These are phyloP conservation scores for Phytopythium cucurbitacearum DNA, from an alignment of 352 stramenopile genomes.

Conservation along the genomic window DNA sequence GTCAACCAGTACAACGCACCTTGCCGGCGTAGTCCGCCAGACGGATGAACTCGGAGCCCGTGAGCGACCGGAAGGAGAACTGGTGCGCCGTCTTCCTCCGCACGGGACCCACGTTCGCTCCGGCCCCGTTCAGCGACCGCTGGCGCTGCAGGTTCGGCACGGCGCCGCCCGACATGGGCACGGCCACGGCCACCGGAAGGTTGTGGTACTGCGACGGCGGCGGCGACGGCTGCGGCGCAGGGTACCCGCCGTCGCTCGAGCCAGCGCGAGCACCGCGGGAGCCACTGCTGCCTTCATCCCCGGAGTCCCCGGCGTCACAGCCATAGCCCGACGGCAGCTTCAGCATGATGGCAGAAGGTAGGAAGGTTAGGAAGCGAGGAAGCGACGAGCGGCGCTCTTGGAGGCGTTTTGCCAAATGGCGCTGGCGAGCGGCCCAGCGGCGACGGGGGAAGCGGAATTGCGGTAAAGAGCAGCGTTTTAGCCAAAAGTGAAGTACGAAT, in stretches of 20 bases:
- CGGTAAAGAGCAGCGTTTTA: no score
- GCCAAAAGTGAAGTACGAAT: no score
- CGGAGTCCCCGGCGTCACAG: slow-evolving; percentile 23
- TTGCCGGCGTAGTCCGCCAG: slow-evolving; percentile 67
- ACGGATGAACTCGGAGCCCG: slow-evolving; percentile 50
- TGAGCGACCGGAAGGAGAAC: slow-evolving; percentile 72
- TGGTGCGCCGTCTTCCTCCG: slow-evolving; percentile 66
- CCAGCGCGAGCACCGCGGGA: background rate
- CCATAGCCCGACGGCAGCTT: slow-evolving; percentile 28
- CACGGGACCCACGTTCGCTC: background rate
- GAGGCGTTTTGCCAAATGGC: no score
- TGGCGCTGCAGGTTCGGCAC: slow-evolving; percentile 23
- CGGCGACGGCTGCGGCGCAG: slow-evolving; percentile 8
- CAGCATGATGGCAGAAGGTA: slow-evolving; percentile 21
- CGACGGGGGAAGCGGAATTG: no score
- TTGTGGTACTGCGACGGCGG: slow-evolving; percentile 46
- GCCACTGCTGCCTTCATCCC: slow-evolving; percentile 8
- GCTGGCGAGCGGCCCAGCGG: no score
- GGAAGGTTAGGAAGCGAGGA: no score
- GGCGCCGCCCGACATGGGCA: slow-evolving; percentile 22
- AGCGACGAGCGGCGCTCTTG: no score
- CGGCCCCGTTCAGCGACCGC: slow-evolving; percentile 13
- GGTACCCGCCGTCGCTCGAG: slow-evolving; percentile 10
- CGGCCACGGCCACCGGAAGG: slow-evolving; percentile 51
- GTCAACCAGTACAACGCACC: slow-evolving; percentile 7